Percentiles rank a stretch among this genome's conserved stretches.
phyloP scores from a whole-genome alignment of 2,329 filamentous ascomycete genomes.

The Incumbomyces lentus region DNA sequence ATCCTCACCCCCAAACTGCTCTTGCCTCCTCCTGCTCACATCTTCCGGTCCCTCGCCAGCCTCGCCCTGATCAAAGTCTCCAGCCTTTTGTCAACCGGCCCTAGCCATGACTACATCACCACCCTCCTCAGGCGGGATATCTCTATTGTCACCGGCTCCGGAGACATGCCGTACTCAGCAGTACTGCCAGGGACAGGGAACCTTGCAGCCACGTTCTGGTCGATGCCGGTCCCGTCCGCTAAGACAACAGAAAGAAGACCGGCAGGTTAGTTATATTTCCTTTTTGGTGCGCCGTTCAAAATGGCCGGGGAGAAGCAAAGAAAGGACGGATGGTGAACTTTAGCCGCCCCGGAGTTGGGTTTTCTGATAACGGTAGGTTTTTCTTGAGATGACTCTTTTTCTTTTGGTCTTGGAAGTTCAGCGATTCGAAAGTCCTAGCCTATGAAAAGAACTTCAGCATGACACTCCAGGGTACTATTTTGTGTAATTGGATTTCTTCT shows the following conservation, averaged over 20 bases:
- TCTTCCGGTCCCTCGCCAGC: conserved; percentile 20
- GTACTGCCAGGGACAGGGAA: conserved; percentile 28
- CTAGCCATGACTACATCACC: conserved; percentile 23
- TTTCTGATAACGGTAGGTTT: too few relatives aligned
- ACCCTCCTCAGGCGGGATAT: conserved; percentile 33
- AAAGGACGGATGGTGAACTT: too few relatives aligned
- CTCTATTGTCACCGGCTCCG: conserved; percentile 29
- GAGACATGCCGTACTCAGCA: conserved; percentile 29
- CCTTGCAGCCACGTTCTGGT: conserved; percentile 29
- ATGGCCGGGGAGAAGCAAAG: not conserved
- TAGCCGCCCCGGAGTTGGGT: too few relatives aligned
- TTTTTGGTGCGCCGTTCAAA: too few relatives aligned
- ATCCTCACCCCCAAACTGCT: conserved; percentile 14
- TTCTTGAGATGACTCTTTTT: too few relatives aligned
- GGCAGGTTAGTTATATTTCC: too few relatives aligned
- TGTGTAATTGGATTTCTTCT: too few relatives aligned
- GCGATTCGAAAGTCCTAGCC: too few relatives aligned
- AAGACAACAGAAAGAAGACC: not conserved
- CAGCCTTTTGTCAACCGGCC: conserved; percentile 27
- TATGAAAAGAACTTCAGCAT: too few relatives aligned
- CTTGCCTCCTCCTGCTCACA: conserved; percentile 7
- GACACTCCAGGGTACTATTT: too few relatives aligned
- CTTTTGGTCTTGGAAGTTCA: too few relatives aligned
- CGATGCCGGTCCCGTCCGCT: conserved; percentile 30
- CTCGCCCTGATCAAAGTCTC: conserved; percentile 25